Percentiles rank a stretch among this genome's conserved stretches.
phyloP scores from a whole-genome alignment of 495 filamentous ascomycete genomes.

The Tuber brumale region DNA sequence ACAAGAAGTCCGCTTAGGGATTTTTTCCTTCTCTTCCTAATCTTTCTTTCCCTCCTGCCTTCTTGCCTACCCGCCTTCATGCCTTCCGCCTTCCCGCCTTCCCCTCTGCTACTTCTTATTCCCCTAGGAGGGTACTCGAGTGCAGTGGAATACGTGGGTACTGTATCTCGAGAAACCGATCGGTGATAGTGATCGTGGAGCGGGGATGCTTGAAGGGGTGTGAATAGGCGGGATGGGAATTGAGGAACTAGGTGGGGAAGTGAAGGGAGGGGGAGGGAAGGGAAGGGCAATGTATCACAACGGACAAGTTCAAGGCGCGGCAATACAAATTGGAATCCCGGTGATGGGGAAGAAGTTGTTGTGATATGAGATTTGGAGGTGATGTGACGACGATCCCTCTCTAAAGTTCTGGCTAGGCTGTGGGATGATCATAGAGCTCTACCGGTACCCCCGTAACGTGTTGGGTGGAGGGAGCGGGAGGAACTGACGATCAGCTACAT shows the following conservation, averaged over 20 bases:
- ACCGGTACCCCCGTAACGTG: not conserved
- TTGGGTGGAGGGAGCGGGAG: too few relatives aligned
- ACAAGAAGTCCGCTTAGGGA: too few relatives aligned
- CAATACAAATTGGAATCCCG: not conserved
- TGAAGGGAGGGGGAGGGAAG: not conserved
- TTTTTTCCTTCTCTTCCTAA: too few relatives aligned
- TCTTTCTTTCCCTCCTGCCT: too few relatives aligned
- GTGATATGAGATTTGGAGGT: not conserved
- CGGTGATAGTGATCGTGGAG: slow-evolving; percentile 32
- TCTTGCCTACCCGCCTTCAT: too few relatives aligned
- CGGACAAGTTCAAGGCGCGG: not conserved
- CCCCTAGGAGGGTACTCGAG: not conserved
- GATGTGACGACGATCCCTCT: not conserved
- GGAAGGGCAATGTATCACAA: not conserved
- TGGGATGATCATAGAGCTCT: not conserved
- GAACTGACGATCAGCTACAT: too few relatives aligned
- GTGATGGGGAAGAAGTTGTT: not conserved
- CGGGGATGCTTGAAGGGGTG: slow-evolving; percentile 15
- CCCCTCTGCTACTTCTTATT: too few relatives aligned
- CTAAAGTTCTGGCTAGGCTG: not conserved
- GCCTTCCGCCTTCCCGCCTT: too few relatives aligned
- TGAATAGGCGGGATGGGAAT: slow-evolving; percentile 19
- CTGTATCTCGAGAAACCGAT: slow-evolving; percentile 28
- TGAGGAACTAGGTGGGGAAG: not conserved
- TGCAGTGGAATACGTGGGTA: slow-evolving; percentile 11